Evolutionary conservation across 176 grass and related monocot species (phyloP).

Genomic region (Phoenix roebelenii): DNA sequence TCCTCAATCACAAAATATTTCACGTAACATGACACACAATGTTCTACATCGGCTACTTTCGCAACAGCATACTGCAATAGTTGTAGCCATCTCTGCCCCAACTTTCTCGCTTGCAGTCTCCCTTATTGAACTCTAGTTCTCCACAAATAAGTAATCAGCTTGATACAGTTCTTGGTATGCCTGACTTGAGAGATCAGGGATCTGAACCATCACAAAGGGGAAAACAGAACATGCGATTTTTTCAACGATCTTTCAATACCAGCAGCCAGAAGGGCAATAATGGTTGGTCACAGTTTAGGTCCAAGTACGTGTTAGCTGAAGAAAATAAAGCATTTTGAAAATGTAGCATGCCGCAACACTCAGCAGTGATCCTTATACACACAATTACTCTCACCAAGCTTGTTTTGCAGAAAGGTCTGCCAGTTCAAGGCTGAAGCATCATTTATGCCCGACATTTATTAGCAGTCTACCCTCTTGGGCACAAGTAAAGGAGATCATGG

Average conservation of each 20-base stretch:
- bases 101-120: neutral
- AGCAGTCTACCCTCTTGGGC: conserved; percentile 6
- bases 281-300: conserved; percentile 10
- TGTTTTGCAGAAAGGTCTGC: conserved; percentile 13
- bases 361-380: conserved; percentile 3
- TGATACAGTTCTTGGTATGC: conserved; percentile 4
- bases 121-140: conserved; percentile 3
- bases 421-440: neutral
- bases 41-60: conserved; percentile 33
- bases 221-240: conserved; percentile 8
- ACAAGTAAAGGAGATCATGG: neutral
- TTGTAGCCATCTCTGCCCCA: neutral
- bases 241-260: conserved; percentile 3
- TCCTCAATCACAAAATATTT: conserved; percentile 51
- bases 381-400: conserved; percentile 12
- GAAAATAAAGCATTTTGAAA: conserved; percentile 13
- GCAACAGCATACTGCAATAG: conserved; percentile 1
- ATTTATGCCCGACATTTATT: conserved; percentile 9
- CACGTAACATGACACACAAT: conserved; percentile 27
- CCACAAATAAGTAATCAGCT: neutral
- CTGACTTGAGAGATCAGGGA: conserved; percentile 6
- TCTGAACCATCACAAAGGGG: conserved; percentile 2
- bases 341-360: conserved; percentile 9
- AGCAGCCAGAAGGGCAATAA: conserved; percentile 4
- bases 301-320: conserved; percentile 12